Base-by-base conservation (phyloP, 2,329 filamentous ascomycete species). In the Hypoxylon sp. region DNA sequence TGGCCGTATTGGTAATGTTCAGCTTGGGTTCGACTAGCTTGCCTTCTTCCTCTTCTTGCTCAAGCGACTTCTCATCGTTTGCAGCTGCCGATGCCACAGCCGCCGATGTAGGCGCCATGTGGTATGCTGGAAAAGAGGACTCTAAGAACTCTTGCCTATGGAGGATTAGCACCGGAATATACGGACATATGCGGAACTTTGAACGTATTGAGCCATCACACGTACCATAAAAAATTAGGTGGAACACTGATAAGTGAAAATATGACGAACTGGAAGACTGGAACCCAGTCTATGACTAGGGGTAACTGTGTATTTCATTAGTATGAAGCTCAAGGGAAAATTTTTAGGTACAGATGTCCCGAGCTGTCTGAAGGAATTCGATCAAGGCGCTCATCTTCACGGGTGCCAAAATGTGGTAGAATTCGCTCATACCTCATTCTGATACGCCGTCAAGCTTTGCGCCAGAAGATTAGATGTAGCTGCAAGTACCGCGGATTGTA, bases 181-280 rank as follows among this genome's bases (percentile, higher is more conserved):
- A 46, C 17, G n/a, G 14, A 13, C 8, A 6, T 5, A 26, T 26
- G 6, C 6, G 9, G 6, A 31, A 8, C 5, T 6, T 31, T 31
- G 29, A 8, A 31, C 29, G 19, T 22, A 22, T 22, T 22, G 19
- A 22, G 19, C 29, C 9, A 31, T 5, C 62, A 59, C 26, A 79
- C 81, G 73, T 79, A 89, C 94, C 94, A 97, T 74, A 93, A 78
- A 77, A 94, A 93, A 81, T 98, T 98, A 48, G 92, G 92, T 2
- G 94, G 94, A 44, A 90, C 91, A 79, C 86, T 91, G 66, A 97
- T 77, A 35, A 92, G 77, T 71, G 90, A 88, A 83, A 91, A 97
- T 59, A 93, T 76, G 57, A 92, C 81, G 80, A 97, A 97, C 77
- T 94, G 92, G 73, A 94, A 81, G 47, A 97, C 84, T 3, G 91